Base-by-base conservation (phyloP, 352 stramenopile genomes). In the Phytophthora palmivora region DNA sequence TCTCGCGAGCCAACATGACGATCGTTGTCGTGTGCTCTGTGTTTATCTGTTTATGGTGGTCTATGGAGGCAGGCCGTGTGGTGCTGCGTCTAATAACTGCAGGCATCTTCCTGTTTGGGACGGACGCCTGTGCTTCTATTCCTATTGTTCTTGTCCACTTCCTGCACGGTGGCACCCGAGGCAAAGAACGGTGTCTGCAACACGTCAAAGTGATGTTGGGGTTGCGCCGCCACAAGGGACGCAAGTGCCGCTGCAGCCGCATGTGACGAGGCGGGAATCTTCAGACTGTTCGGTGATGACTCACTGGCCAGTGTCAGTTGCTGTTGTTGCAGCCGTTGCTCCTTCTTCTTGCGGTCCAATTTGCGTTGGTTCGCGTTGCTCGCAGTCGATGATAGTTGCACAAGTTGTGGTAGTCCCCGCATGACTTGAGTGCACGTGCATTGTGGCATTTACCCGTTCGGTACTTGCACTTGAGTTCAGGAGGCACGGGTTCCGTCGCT, bases 331-430 rank as follows among this genome's bases (percentile, higher is more conserved):
- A 79, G 54, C 0, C 82, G 71, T 46, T 84, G 81, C 55, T 82
- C 78, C 55, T 88, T 93, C 66, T 91, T 94, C 81, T 92, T 94
- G 53, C 82, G 80, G 68, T 94, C 84, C 10, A 94, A 61, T 50
- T 94, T 94, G 36, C 84, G 80, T 69, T 94, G 84, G 67, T 92
- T 94, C 15, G 80, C 84, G 46, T 94, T 92, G 84, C 84, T 6
- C 82, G 77, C 38, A 92, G 75, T 33, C 84, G 82, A 59, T 94
- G 84, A 62, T 91, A 88, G 63, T 91, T 90, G 76, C 84, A 94
- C 58, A 94, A 56, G 45, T 92, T 94, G 69, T 91, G 82, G 67
- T 92, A 87, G 54, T 90, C 82, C 26, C 84, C 84, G 34, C 82
- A 88, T 18, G 76, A 88, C 68, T 94, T 94, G 56, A 91, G 75